A percentile compares a stretch with the other conserved stretches of the same genome.
Conservation (phyloP, 176 grass and related monocot species). For the Ananas comosus region DNA sequence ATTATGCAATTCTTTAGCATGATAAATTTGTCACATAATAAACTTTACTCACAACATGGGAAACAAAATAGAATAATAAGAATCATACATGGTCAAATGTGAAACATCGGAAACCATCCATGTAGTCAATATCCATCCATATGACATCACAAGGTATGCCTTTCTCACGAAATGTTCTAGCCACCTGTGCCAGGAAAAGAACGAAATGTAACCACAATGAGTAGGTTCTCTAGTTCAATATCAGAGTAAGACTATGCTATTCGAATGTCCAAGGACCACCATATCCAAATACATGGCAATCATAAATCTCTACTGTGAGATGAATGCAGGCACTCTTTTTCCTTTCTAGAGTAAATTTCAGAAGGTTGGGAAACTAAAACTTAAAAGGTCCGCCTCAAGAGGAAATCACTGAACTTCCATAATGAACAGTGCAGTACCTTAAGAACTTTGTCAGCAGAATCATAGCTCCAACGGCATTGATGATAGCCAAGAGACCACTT, state of each 20-base stretch:
- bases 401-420: background rate
- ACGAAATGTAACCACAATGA: constrained; percentile 13
- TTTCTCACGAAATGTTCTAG: constrained; percentile 84
- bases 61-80: background rate
- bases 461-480: constrained; percentile 96
- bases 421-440: constrained; percentile 40
- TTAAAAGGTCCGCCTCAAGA: background rate
- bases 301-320: background rate
- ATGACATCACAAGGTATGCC: constrained; percentile 92
- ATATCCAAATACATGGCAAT: background rate
- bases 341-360: no score
- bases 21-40: background rate
- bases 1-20: background rate
- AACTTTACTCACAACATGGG: no score
- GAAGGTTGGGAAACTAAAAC: background rate
- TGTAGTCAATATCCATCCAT: constrained; percentile 99
- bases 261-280: background rate
- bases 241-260: constrained; percentile 9
- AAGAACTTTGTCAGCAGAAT: constrained; percentile 69
- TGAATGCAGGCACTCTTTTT: background rate
- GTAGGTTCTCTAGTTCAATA: constrained; percentile 13
- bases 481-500: constrained; percentile 97
- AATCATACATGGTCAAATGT: constrained; percentile 71
- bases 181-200: constrained; percentile 43
- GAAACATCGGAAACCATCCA: constrained; percentile 96